A percentile compares a stretch with the other conserved stretches of the same genome.
These are phyloP conservation scores for Pythium folliculosum DNA, from an alignment of 352 stramenopile genomes.

Conservation along the genomic window DNA sequence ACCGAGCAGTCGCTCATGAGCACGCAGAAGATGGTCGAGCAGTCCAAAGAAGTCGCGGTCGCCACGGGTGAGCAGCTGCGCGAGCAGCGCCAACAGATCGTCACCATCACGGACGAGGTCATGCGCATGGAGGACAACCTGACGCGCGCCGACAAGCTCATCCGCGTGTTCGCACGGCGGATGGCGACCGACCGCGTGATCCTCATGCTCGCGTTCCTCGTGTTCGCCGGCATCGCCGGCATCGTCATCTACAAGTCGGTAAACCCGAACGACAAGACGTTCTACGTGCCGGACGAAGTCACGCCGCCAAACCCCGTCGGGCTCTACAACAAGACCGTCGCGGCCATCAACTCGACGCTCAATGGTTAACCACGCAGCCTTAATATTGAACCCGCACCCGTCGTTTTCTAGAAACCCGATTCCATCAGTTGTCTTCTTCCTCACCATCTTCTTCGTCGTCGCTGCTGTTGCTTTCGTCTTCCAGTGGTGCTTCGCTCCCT, in stretches of 20 bases:
- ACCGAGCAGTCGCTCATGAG: conserved; percentile 84
- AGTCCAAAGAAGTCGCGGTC: conserved; percentile 79
- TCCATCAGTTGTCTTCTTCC: background rate
- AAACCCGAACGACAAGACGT: conserved; percentile 72
- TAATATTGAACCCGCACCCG: background rate
- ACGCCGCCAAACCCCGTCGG: conserved; percentile 71
- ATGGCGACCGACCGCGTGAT: conserved; percentile 87
- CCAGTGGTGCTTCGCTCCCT: conserved; percentile 19
- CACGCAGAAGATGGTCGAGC: conserved; percentile 86
- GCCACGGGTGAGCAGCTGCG: conserved; percentile 78
- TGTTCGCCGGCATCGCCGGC: conserved; percentile 76
- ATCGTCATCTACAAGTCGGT: conserved; percentile 87
- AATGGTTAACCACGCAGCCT: conserved; percentile 22
- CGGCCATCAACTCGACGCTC: conserved; percentile 58
- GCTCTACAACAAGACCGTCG: conserved; percentile 78
- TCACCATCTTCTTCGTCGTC: conserved; percentile 20
- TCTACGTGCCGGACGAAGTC: conserved; percentile 86
- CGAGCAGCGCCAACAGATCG: conserved; percentile 83
- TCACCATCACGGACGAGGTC: conserved; percentile 86
- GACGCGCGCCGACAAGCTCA: conserved; percentile 77
- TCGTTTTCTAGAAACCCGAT: background rate
- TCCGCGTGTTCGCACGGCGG: conserved; percentile 74
- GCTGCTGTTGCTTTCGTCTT: conserved; percentile 28
- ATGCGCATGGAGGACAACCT: conserved; percentile 86
- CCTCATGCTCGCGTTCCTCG: conserved; percentile 74